Percentiles rank a stretch among this genome's conserved stretches.
Conservation (phyloP, 2,329 filamentous ascomycete species). For the Aspergillus sp. region DNA sequence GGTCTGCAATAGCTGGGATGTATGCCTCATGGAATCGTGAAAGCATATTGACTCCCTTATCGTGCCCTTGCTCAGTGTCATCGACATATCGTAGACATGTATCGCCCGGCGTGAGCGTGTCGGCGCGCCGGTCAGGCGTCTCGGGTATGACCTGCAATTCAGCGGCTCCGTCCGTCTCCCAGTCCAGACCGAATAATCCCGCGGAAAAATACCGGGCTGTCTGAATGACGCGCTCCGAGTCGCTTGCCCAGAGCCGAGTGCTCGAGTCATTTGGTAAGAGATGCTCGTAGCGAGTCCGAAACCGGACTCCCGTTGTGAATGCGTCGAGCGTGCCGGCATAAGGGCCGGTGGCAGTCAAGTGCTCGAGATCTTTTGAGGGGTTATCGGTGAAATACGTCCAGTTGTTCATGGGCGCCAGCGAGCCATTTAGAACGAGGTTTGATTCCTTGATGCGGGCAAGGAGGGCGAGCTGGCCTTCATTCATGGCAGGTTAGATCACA, state of each 20-base stretch:
- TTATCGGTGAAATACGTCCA: constrained; percentile 47
- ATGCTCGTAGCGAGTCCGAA: constrained; percentile 45
- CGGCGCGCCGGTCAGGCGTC: constrained; percentile 38
- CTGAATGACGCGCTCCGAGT: constrained; percentile 45
- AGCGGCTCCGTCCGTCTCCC: constrained; percentile 26
- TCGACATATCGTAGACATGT: constrained; percentile 32
- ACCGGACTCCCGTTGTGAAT: constrained; percentile 45
- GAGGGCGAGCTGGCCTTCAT: constrained; percentile 39
- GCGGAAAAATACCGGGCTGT: constrained; percentile 47
- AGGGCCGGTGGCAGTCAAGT: constrained; percentile 47
- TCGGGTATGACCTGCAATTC: constrained; percentile 47
- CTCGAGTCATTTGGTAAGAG: constrained; percentile 30
- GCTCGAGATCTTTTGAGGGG: constrained; percentile 39
- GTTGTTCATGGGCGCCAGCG: constrained; percentile 44
- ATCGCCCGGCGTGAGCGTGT: constrained; percentile 49
- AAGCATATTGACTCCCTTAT: constrained; percentile 42
- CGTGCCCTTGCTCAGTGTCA: constrained; percentile 37
- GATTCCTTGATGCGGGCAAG: constrained; percentile 38
- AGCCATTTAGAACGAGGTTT: constrained; percentile 37
- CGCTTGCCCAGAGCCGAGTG: constrained; percentile 47
- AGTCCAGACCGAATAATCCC: constrained; percentile 47
- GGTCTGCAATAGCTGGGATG: constrained; percentile 36
- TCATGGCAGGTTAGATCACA: constrained; percentile 3
- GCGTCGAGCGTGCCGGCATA: constrained; percentile 47
- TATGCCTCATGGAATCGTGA: constrained; percentile 41